Conservation (phyloP, 768 basidiomycete species). For the Suillus spraguei region DNA sequence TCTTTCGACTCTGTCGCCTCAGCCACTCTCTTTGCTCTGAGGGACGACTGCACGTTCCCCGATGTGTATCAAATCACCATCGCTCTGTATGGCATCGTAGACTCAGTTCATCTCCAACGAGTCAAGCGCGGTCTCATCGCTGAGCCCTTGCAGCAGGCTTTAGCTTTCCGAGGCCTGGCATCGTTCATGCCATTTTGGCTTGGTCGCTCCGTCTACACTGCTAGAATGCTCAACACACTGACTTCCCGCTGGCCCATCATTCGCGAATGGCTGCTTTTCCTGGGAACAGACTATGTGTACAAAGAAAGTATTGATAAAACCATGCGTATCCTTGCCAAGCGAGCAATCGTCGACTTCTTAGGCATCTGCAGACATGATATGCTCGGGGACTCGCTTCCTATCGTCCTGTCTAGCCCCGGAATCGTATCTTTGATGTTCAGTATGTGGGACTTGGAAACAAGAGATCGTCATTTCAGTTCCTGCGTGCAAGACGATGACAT, state of each 20-base stretch:
- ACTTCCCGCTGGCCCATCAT: conserved; percentile 21
- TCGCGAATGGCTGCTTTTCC: conserved; percentile 28
- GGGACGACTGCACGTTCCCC: conserved; percentile 20
- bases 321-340: conserved; percentile 26
- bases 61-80: conserved; percentile 21
- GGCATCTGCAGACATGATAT: conserved; percentile 18
- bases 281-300: conserved; percentile 26
- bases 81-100: conserved; percentile 25
- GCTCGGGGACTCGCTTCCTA: conserved; percentile 23
- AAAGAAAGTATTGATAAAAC: conserved; percentile 19
- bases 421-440: conserved; percentile 25
- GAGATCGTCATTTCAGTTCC: conserved; percentile 22
- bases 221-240: conserved; percentile 13
- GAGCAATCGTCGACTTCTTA: conserved; percentile 23
- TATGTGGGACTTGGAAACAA: conserved; percentile 30
- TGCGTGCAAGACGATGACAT: conserved; percentile 9
- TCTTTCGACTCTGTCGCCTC: conserved; percentile 21
- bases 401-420: conserved; percentile 20
- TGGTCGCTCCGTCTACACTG: conserved; percentile 7
- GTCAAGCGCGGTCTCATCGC: conserved; percentile 13
- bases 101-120: conserved; percentile 20
- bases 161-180: conserved; percentile 21
- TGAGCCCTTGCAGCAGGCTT: conserved; percentile 19
- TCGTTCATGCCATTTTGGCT: conserved; percentile 16
- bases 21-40: conserved; percentile 24